Conservation (phyloP, 1,284 basidiomycete genomes). For the Trichosporon sp. region DNA sequence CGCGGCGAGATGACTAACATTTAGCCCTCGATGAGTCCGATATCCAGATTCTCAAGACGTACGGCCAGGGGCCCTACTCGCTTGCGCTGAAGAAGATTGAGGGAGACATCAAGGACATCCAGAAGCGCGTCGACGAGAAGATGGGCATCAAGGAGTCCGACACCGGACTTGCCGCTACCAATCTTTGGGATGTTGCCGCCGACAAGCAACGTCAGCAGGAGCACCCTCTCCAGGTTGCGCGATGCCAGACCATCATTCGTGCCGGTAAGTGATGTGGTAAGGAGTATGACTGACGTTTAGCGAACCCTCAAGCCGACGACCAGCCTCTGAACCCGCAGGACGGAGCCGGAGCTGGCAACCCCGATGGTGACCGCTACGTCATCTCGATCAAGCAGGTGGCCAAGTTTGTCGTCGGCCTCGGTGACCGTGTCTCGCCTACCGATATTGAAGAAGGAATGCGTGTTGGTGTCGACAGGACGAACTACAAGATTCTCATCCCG, state of each 20-base stretch:
- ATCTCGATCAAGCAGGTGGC: slow-evolving; percentile 99
- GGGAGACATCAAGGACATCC: slow-evolving; percentile 90
- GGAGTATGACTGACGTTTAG: slow-evolving; percentile 53
- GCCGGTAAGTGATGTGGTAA: slow-evolving; percentile 54
- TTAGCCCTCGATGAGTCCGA: slow-evolving; percentile 94
- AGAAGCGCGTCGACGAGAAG: slow-evolving; percentile 96
- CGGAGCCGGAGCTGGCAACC: slow-evolving; percentile 56
- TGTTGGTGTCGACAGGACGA: slow-evolving; percentile 75
- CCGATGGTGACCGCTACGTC: slow-evolving; percentile 96
- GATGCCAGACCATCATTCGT: slow-evolving; percentile 98
- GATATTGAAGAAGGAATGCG: slow-evolving; percentile 99
- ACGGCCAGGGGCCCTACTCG: slow-evolving; percentile 98
- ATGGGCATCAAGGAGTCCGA: slow-evolving; percentile 98
- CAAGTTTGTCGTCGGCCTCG: slow-evolving; percentile 97
- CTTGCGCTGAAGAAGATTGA: slow-evolving; percentile 85
- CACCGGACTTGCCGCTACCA: slow-evolving; percentile 94
- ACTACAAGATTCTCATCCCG: slow-evolving; percentile 99
- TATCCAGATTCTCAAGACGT: slow-evolving; percentile 99
- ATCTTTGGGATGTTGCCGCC: slow-evolving; percentile 90
- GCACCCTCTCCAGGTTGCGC: slow-evolving; percentile 92
- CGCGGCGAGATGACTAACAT: slow-evolving; percentile 13
- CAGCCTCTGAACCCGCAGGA: slow-evolving; percentile 53
- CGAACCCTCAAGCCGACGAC: slow-evolving; percentile 65
- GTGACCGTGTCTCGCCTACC: slow-evolving; percentile 93
- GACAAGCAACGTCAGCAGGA: slow-evolving; percentile 81